Percentiles rank a stretch among this genome's conserved stretches.
These are phyloP conservation scores for Amoebophrya sp. DNA, from an alignment of 169 alveolate genomes.

Conservation along the genomic window DNA sequence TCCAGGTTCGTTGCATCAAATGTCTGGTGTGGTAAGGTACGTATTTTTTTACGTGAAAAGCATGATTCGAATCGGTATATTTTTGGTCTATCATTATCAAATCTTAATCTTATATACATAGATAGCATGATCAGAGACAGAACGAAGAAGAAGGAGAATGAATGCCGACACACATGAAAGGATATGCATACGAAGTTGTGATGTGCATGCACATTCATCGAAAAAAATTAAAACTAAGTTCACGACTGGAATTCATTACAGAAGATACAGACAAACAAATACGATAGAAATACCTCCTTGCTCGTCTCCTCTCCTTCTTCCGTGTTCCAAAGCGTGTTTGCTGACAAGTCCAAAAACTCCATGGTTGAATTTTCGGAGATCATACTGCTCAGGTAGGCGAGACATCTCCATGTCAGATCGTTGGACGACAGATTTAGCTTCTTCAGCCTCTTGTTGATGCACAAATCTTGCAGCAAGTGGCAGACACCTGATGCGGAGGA, in stretches of 20 bases:
- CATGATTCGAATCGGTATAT: too few species aligned
- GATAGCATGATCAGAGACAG: too few species aligned
- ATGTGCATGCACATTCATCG: too few species aligned
- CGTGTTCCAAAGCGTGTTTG: constrained; percentile 37
- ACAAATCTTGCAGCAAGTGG: constrained; percentile 31
- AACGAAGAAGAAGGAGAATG: too few species aligned
- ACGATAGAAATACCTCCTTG: background rate
- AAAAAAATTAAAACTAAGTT: too few species aligned
- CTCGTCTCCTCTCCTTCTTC: constrained; percentile 22
- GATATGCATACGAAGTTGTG: too few species aligned
- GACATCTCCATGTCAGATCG: constrained; percentile 46
- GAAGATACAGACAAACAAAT: too few species aligned
- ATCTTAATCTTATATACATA: too few species aligned
- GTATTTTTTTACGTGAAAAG: too few species aligned
- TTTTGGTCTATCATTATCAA: too few species aligned
- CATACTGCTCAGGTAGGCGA: constrained; percentile 41
- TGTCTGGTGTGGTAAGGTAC: background rate
- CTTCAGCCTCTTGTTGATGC: constrained; percentile 45
- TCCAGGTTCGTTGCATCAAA: background rate
- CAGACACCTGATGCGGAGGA: constrained; percentile 13
- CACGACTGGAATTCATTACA: too few species aligned
- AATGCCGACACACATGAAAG: too few species aligned
- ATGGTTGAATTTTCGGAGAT: constrained; percentile 43
- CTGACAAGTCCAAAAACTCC: constrained; percentile 41
- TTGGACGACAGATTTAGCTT: constrained; percentile 46